Evolutionary conservation across 768 basidiomycete genomes (phyloP), one percentile per base, ranked within the genome.

Genomic region (Phylloporus sp.): DNA sequence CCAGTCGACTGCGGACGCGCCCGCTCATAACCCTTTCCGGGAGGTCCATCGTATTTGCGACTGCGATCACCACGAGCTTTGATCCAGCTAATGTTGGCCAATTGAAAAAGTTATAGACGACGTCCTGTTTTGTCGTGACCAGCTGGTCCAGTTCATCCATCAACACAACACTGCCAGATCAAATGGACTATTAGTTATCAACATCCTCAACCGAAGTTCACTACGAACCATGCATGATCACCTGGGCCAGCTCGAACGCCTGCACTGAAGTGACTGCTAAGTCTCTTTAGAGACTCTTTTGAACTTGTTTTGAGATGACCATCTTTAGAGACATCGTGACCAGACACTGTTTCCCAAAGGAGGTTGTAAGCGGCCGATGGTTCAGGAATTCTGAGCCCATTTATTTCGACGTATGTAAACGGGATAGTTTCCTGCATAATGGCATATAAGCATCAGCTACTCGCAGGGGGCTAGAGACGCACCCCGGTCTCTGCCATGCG

Each of bases 61-160:
- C 94, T 0, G 97, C 95, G 45, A 99, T 81, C 2, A 99, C 97
- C 46, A 97, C 85, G 6, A 99, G 79, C 67, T 89, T 91, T 52
- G 92, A 94, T 18, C 84, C 85, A 0, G 80, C 77, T 45, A 97
- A 75, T 4, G 94, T 95, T 2, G 97, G 97, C 95, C 97, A 99
- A 66, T 99, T 98, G 79, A 98, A 98, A 72, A 99, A 98, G 64
- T 97, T 97, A 72, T 99, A 99, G 20, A 99, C 89, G 10, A 99
- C 95, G 52, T 99, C 95, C 67, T 99, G 95, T 66, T 97, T 97
- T 16, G 88, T 76, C 1, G 95, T 98, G 59, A 98, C 84, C 26
- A 99, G 78, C 67, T 98, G 97, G 70, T 99, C 97, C 5, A 99
- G 79, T 70, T 99, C 97, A 67, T 99, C 95, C 91, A 99, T 98